These are phyloP conservation scores for Ustulina deusta DNA, from an alignment of 2,329 filamentous ascomycete genomes.

Conservation along the genomic window DNA sequence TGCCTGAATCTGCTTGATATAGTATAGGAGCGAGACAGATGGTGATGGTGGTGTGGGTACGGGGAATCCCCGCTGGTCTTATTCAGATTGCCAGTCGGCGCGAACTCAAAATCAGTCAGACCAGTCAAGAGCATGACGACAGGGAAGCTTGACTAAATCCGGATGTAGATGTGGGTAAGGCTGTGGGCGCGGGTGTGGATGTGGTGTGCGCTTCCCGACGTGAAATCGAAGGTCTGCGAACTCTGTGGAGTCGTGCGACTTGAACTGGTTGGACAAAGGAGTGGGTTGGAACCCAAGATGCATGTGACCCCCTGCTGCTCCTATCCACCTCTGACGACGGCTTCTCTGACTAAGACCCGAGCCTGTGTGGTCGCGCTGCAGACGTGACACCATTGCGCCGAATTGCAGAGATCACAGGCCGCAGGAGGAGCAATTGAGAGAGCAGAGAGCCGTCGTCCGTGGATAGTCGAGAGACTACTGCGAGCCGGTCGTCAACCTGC, in stretches of 20 bases:
- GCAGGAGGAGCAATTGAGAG: conserved; percentile 13
- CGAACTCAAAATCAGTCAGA: conserved; percentile 10
- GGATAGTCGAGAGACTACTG: conserved; percentile 15
- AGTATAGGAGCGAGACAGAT: background rate
- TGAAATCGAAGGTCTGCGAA: conserved; percentile 31
- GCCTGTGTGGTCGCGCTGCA: conserved; percentile 16
- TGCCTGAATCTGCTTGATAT: conserved; percentile 2
- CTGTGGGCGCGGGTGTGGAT: background rate
- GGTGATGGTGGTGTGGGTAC: conserved; percentile 40
- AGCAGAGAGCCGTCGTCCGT: conserved; percentile 12
- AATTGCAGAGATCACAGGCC: conserved; percentile 22
- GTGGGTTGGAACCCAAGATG: conserved; percentile 15
- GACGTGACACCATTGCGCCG: conserved; percentile 10
- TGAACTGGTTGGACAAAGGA: conserved; percentile 7
- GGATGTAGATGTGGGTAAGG: background rate
- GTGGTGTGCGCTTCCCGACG: conserved; percentile 10
- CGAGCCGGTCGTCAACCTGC: conserved; percentile 21
- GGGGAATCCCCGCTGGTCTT: conserved; percentile 26
- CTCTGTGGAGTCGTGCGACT: conserved; percentile 25
- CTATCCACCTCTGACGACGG: conserved; percentile 29
- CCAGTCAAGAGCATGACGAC: conserved; percentile 7
- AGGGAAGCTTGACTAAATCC: conserved; percentile 6
- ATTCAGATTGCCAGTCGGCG: conserved; percentile 3
- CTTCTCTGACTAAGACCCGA: conserved; percentile 10
- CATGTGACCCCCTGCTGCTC: conserved; percentile 26